Conservation (phyloP, 371 early-diverging fungal genomes). For the Mucor circinelloides region DNA sequence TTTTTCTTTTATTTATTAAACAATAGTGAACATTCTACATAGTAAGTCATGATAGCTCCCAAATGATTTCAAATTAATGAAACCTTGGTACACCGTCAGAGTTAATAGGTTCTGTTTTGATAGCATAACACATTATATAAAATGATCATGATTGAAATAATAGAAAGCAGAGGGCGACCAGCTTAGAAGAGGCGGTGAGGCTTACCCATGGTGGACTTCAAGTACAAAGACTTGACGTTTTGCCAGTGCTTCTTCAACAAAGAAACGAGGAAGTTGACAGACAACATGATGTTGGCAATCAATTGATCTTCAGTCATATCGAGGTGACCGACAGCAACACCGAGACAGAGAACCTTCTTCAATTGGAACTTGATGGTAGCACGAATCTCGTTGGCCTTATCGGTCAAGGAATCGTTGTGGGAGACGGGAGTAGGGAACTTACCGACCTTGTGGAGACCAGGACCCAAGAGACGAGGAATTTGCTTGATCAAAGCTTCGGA, state of each 20-base stretch:
- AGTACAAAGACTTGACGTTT: conserved; percentile 98
- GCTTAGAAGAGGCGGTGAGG: conserved; percentile 83
- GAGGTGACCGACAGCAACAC: conserved; percentile 98
- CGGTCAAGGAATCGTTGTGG: conserved; percentile 89
- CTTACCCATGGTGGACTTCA: conserved; percentile 98
- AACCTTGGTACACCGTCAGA: conserved; percentile 42
- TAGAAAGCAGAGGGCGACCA: neutral
- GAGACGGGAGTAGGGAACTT: conserved; percentile 98
- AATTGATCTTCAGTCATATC: conserved; percentile 95
- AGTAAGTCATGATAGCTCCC: conserved; percentile 26
- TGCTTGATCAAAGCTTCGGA: conserved; percentile 98
- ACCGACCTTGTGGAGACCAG: conserved; percentile 97
- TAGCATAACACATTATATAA: conserved; percentile 9
- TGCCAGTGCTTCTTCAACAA: conserved; percentile 99
- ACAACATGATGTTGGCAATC: conserved; percentile 96
- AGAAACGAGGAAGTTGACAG: conserved; percentile 97
- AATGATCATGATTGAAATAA: neutral
- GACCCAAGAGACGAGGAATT: conserved; percentile 97
- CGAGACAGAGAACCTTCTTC: conserved; percentile 98
- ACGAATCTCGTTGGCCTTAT: conserved; percentile 93
- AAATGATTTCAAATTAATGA: conserved; percentile 31
- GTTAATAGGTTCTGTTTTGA: neutral
- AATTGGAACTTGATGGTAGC: conserved; percentile 99
- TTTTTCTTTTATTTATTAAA: neutral
- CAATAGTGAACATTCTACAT: neutral